Percentiles rank a stretch among this genome's conserved stretches.
Conservation (phyloP, 2,329 filamentous ascomycete species). For the Didymella pomorum region DNA sequence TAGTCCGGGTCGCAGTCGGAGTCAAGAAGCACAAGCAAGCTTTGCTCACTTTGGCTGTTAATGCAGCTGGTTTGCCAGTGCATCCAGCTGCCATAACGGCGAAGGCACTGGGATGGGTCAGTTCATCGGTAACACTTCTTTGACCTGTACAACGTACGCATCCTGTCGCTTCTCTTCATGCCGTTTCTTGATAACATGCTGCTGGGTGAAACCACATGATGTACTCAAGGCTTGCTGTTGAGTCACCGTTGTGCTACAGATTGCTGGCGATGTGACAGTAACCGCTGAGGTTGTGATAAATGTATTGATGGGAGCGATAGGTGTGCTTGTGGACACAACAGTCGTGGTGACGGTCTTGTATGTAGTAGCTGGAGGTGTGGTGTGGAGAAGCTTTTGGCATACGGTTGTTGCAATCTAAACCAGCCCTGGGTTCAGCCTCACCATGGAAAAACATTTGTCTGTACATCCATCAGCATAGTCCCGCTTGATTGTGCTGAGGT, state of each 20-base stretch:
- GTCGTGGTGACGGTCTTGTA: background rate
- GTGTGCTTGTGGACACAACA: background rate
- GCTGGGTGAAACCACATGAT: background rate
- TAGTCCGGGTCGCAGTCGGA: background rate
- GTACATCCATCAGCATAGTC: background rate
- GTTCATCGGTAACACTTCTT: background rate
- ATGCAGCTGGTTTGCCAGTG: background rate
- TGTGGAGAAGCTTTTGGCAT: background rate
- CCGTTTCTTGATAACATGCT: background rate
- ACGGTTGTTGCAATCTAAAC: background rate
- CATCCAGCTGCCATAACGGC: background rate
- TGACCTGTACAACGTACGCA: background rate
- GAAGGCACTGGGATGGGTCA: background rate
- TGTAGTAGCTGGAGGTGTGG: background rate
- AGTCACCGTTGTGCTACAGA: background rate
- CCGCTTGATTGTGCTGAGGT: background rate
- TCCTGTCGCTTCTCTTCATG: background rate
- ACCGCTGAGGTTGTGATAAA: background rate
- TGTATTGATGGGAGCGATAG: background rate
- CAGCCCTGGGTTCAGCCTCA: background rate
- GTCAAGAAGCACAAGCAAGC: background rate
- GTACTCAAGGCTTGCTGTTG: background rate
- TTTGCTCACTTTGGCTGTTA: background rate
- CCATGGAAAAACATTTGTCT: background rate
- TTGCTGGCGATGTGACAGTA: background rate